A percentile compares a stretch with the other conserved stretches of the same genome.
phyloP scores from a whole-genome alignment of 768 basidiomycete genomes.

The Amanita jacksonii region DNA sequence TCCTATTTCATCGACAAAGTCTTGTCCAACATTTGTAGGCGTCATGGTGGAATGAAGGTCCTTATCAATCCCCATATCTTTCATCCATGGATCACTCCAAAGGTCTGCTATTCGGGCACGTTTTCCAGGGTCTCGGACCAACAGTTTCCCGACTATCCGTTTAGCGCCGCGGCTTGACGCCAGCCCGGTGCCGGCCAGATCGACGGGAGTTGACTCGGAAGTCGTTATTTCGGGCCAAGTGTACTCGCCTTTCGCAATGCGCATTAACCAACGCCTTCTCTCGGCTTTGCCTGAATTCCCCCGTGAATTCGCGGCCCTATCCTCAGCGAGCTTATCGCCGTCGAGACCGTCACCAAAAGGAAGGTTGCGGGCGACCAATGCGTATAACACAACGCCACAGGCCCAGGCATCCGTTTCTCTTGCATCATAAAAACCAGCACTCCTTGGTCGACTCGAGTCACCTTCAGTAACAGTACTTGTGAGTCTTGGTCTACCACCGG shows the following conservation, averaged over 20 bases:
- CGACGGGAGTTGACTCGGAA: constrained; percentile 14
- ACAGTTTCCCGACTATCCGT: constrained; percentile 46
- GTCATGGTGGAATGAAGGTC: constrained; percentile 3
- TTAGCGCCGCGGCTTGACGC: constrained; percentile 36
- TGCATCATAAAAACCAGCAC: constrained; percentile 59
- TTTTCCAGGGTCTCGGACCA: constrained; percentile 61
- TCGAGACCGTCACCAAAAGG: constrained; percentile 68
- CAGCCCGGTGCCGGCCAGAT: constrained; percentile 27
- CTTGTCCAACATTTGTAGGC: constrained; percentile 9
- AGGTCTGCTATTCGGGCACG: constrained; percentile 54
- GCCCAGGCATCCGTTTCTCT: constrained; percentile 86
- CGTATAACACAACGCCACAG: constrained; percentile 80
- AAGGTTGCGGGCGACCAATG: constrained; percentile 55
- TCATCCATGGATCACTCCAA: constrained; percentile 50
- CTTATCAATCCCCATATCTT: constrained; percentile 17
- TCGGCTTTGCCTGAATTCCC: constrained; percentile 16
- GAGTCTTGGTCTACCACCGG: constrained; percentile 18
- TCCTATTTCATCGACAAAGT: constrained; percentile 9
- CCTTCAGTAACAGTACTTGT: constrained; percentile 14
- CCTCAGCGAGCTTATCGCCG: constrained; percentile 19
- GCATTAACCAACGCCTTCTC: constrained; percentile 55
- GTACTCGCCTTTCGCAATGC: constrained; percentile 76
- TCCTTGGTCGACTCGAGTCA: not conserved
- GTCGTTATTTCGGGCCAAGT: constrained; percentile 42
- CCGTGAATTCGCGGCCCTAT: constrained; percentile 18